Evolutionary conservation across 192 early-diverging fungal genomes (phyloP), one percentile per base, ranked within the genome.

Genomic region (Coemansia sp.): DNA sequence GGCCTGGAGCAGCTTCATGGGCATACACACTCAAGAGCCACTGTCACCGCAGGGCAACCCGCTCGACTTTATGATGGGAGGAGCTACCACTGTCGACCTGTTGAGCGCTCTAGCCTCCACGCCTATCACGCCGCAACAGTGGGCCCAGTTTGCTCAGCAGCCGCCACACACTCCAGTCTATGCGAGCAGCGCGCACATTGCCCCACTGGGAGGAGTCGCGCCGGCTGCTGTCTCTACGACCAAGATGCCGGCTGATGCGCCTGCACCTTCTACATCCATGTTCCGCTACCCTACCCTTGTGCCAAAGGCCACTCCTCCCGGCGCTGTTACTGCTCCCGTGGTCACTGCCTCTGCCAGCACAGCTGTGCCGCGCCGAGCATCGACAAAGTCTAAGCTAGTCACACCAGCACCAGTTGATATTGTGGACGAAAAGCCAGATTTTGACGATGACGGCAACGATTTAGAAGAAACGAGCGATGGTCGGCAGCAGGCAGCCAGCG

Each of bases 401-500:
- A 36, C 50, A 14, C 35, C 38, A 1, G 41, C 43, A 15, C 40
- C 22, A 19, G 39, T 19, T 9, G 39, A 52, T 1, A 33, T 19
- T 4, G 37, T 36, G 18, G 56, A 55, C n/a, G 37, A 50, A 12
- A 36, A 35, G 50, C 19, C 12, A 19, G 62, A 63, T 6, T 53
- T 50, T 36, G 52, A 43, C 11, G 58, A n/a, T 14, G 53, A 55
- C 11, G 40, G 39, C 48, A 50, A 50, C 27, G 40, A 52, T 48
- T 21, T 17, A 3, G 44, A 43, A 21, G 53, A 56, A 6, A 32
- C 18, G 12, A 62, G 41, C 17, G 65, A 54, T 36, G 24, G 19
- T n/a, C 61, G 65, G 40, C 21, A 74, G 62, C 33, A 64, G 14
- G 69, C 74, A 3, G 84, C 83, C 15, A 84, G 90, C 56, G 90